Evolutionary conservation across 2,329 filamentous ascomycete species (phyloP), one percentile per base, ranked within the genome.

Genomic region (Seiridium unicorne): DNA sequence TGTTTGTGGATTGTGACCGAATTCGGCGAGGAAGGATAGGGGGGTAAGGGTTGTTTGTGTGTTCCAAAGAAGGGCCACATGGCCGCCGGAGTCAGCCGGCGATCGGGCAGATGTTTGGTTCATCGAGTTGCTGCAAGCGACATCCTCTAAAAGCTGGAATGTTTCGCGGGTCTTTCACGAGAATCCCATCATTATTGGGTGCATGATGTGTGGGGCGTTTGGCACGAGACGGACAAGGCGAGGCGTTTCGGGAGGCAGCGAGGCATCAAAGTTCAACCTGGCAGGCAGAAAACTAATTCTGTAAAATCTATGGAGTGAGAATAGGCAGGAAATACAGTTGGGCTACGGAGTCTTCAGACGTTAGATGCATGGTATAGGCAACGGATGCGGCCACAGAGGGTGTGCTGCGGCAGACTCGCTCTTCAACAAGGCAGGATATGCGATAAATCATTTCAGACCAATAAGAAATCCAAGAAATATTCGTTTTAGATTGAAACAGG

Each of bases 1-100:
- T 98, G 93, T 70, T 82, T 92, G 58, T 97, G 93, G 93, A 82
- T 98, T 49, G 89, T 97, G 8, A 81, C 87, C 44, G 91, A 96
- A 76, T 96, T 84, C 58, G 79, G 73, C 40, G 80, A 82, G 0
- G 70, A 68, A 59, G 44, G 44, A 18, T 44, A 49, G 46, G 35
- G 8, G 42, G 26, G 42, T 7, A n/a, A 44, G 38, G 10, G 13
- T 40, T 32, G 34, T 26, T 26, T 26, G 18, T 26, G 18, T 26
- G 18, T 26, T 26, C 18, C 18, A 26, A 26, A 26, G 18, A 31
- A 36, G 9, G 49, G 34, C 49, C 32, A 31, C 34, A 31, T 36
- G 31, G 32, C 31, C 18, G 49, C 49, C 10, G 26, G 49, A 51
- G 49, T 51, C 49, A 51, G 49, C 32, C 49, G 18, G 49, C 9